Evolutionary conservation across 345 rosid species (phyloP).

Genomic region (Cochlearia excelsa): DNA sequence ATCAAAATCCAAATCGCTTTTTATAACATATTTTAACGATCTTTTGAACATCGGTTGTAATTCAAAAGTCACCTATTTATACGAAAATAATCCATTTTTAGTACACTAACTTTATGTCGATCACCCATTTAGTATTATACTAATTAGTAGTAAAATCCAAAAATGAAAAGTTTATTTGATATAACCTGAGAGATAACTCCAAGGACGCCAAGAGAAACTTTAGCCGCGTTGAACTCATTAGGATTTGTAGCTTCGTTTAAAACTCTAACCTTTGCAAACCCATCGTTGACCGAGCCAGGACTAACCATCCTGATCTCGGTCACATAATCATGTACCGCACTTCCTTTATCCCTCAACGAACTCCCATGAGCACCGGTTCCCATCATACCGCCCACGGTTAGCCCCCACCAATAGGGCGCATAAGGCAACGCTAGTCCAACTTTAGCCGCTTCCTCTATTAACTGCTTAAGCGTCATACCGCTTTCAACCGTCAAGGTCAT

Average conservation of each 20-base stretch:
- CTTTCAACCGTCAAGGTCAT: slow-evolving; percentile 19
- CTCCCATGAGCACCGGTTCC: slow-evolving; percentile 24
- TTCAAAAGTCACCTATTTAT: slow-evolving; percentile 50
- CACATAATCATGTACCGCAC: slow-evolving; percentile 23
- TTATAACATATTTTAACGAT: slow-evolving; percentile 41
- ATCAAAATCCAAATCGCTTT: slow-evolving; percentile 18
- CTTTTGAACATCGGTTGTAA: slow-evolving; percentile 65
- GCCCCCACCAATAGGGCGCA: slow-evolving; percentile 25
- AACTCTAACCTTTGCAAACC: slow-evolving; percentile 16
- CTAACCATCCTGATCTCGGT: slow-evolving; percentile 18
- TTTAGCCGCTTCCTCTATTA: slow-evolving; percentile 19
- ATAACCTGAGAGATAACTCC: slow-evolving; percentile 17
- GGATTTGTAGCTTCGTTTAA: slow-evolving; percentile 5
- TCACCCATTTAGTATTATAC: too few species aligned
- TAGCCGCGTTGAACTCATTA: slow-evolving; percentile 11
- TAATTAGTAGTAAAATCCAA: not conserved
- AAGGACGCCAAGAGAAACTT: slow-evolving; percentile 20
- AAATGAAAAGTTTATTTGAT: not conserved
- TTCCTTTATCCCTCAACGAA: slow-evolving; percentile 21
- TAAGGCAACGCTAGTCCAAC: slow-evolving; percentile 16
- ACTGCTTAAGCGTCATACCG: slow-evolving; percentile 13
- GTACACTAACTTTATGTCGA: too few species aligned
- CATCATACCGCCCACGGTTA: slow-evolving; percentile 18
- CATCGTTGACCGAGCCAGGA: slow-evolving; percentile 11
- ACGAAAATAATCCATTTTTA: not conserved